These are phyloP conservation scores for Neurospora tetraspora DNA, from an alignment of 495 filamentous ascomycete genomes.

Conservation along the genomic window DNA sequence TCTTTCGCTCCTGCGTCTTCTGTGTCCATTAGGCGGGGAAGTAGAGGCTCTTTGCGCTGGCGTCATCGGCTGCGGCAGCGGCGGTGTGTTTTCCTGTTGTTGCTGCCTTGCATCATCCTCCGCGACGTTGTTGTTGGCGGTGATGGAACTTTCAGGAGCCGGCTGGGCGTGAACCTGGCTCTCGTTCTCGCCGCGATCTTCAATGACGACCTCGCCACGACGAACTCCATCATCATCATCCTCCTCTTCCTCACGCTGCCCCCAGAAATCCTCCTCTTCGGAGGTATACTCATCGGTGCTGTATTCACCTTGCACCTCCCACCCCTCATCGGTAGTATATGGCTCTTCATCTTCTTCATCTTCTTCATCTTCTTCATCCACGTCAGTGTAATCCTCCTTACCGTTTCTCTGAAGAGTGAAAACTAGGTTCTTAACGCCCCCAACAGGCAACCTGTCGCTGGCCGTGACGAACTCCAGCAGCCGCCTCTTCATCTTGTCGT, in stretches of 20 bases:
- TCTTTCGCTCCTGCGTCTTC: not conserved
- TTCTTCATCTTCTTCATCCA: not conserved
- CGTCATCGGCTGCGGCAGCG: not conserved
- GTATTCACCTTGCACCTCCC: not conserved
- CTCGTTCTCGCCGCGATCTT: not conserved
- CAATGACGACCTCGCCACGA: not conserved
- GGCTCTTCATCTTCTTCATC: not conserved
- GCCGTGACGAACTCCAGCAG: slow-evolving; percentile 93
- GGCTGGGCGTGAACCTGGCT: not conserved
- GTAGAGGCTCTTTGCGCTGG: not conserved
- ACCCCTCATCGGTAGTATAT: not conserved
- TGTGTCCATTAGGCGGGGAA: not conserved
- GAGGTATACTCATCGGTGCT: slow-evolving; percentile 11
- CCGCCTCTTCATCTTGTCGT: slow-evolving; percentile 55
- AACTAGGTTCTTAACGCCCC: slow-evolving; percentile 64
- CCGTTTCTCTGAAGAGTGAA: slow-evolving; percentile 80
- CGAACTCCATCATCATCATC: not conserved
- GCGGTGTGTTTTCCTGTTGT: not conserved
- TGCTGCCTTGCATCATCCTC: not conserved
- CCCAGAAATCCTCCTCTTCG: slow-evolving; percentile 12
- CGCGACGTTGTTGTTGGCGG: not conserved
- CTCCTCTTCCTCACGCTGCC: slow-evolving; percentile 3
- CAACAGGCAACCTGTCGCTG: slow-evolving; percentile 80
- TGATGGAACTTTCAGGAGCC: not conserved
- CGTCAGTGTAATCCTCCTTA: slow-evolving; percentile 38